These are phyloP conservation scores for Penicillium nordicum DNA, from an alignment of 2,329 filamentous ascomycete species.

Conservation along the genomic window DNA sequence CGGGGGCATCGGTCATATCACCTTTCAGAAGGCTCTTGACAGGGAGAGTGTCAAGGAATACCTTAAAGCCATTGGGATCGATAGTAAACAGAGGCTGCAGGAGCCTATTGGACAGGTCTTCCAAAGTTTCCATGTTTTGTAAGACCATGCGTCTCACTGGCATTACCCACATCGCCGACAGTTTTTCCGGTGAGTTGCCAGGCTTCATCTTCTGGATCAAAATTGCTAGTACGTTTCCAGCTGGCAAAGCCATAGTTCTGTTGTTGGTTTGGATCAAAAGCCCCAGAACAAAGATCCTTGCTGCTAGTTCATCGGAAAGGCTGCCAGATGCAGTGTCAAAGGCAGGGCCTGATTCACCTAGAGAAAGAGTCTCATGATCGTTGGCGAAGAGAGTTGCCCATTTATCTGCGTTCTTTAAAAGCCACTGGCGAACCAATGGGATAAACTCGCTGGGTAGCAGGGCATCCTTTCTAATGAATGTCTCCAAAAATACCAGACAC, in stretches of 20 bases:
- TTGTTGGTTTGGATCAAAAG: slow-evolving; percentile 33
- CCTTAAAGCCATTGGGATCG: slow-evolving; percentile 33
- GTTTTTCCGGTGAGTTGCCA: slow-evolving; percentile 6
- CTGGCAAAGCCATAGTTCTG: slow-evolving; percentile 28
- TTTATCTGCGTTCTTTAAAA: slow-evolving; percentile 27
- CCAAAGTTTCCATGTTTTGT: slow-evolving; percentile 35
- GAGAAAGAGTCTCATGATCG: slow-evolving; percentile 31
- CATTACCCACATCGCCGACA: slow-evolving; percentile 34
- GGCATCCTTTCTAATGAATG: slow-evolving; percentile 38
- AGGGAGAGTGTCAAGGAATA: slow-evolving; percentile 59
- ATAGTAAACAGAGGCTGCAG: slow-evolving; percentile 36
- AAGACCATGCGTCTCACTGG: slow-evolving; percentile 38
- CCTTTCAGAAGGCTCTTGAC: slow-evolving; percentile 48
- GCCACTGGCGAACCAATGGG: slow-evolving; percentile 31
- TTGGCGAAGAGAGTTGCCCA: slow-evolving; percentile 35
- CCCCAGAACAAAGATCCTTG: slow-evolving; percentile 31
- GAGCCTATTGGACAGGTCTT: slow-evolving; percentile 36
- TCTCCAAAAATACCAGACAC: slow-evolving; percentile 36
- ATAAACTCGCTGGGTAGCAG: slow-evolving; percentile 33
- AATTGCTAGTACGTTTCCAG: slow-evolving; percentile 27
- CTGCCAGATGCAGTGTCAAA: slow-evolving; percentile 4
- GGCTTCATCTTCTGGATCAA: slow-evolving; percentile 31
- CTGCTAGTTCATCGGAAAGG: slow-evolving; percentile 22
- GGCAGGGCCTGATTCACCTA: slow-evolving; percentile 21
- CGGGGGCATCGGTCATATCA: slow-evolving; percentile 46